Conservation (phyloP, 2,329 filamentous ascomycete genomes). For the Penicillium carneum region DNA sequence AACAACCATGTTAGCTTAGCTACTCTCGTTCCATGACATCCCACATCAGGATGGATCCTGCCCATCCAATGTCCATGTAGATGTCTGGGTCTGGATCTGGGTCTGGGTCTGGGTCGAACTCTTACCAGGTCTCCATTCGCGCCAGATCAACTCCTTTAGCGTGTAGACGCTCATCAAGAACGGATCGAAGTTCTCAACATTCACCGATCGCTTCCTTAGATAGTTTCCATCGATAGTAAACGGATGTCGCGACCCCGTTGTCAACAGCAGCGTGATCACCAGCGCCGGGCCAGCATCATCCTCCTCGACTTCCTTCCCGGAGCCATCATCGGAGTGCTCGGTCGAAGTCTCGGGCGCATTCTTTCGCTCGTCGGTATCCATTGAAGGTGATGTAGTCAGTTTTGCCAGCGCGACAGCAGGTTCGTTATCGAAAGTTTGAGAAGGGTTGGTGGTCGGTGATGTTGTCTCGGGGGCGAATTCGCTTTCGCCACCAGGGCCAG, state of each 20-base stretch:
- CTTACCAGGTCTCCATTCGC: conserved; percentile 82
- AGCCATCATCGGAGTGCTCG: conserved; percentile 37
- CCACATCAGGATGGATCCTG: background rate
- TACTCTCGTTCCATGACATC: background rate
- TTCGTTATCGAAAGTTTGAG: conserved; percentile 24
- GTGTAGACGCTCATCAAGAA: conserved; percentile 93
- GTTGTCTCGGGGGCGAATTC: conserved; percentile 29
- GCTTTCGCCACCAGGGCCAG: conserved; percentile 32
- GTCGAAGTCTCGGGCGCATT: conserved; percentile 31
- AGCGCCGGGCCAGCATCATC: conserved; percentile 46
- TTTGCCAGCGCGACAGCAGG: conserved; percentile 24
- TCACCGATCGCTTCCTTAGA: conserved; percentile 78
- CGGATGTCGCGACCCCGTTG: conserved; percentile 81
- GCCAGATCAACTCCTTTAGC: conserved; percentile 88
- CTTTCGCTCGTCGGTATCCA: conserved; percentile 38
- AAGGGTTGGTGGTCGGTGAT: conserved; percentile 21
- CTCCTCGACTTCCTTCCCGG: conserved; percentile 49
- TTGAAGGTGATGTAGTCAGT: conserved; percentile 27
- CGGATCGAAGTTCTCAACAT: conserved; percentile 78
- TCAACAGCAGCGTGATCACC: conserved; percentile 80
- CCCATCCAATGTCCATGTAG: background rate
- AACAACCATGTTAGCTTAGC: conserved; percentile 5
- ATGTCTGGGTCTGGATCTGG: background rate
- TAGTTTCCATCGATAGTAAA: conserved; percentile 91
- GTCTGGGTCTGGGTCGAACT: background rate